Evolutionary conservation across 331 rosid species (phyloP), one percentile per base, ranked within the genome.

Genomic region (Acacia pycnantha): DNA sequence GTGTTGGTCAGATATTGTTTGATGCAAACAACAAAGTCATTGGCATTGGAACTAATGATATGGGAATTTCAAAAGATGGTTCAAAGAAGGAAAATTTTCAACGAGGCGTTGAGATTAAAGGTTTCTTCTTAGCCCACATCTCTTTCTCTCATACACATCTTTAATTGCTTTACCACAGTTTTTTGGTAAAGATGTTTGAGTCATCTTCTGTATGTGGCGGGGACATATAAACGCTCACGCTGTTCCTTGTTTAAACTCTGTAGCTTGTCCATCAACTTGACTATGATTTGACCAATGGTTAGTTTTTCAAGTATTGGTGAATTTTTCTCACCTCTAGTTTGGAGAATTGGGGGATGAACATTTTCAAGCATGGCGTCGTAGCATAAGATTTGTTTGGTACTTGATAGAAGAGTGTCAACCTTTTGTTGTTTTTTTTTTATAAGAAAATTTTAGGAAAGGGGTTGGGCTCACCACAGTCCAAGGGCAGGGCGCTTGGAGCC

Each of bases 1-100:
- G 66, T 74, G 61, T 40, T 85, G 69, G 50, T 31, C 96, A 95
- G 98, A 77, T 95, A 83, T 87, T 95, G 82, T 95, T 90, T 77
- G 96, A 95, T 76, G 77, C 86, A 75, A 83, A 90, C 47, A 70
- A 86, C 85, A 81, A 78, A 75, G 98, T 93, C 83, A 79, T 89
- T 50, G 98, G 98, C 51, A 84, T 95, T 86, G 93, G 90, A 84
- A 95, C 98, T 71, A 95, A 95, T 88, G 97, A 95, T 77, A 89
- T 95, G 98, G 98, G 98, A 84, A 80, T 93, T 71, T 84, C 96
- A 73, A 95, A 93, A 89, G 98, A 93, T 83, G 97, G 97, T 80
- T 93, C 93, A 16, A 90, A 87, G 93, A 95, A 93, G 93, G 97
- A 90, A 48, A 95, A 58, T 84, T 95, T 90, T 85, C 98, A 95